A percentile compares a stretch with the other conserved stretches of the same genome.
phyloP scores from a whole-genome alignment of 1,284 basidiomycete species.

The Singerocomus inundabilis region DNA sequence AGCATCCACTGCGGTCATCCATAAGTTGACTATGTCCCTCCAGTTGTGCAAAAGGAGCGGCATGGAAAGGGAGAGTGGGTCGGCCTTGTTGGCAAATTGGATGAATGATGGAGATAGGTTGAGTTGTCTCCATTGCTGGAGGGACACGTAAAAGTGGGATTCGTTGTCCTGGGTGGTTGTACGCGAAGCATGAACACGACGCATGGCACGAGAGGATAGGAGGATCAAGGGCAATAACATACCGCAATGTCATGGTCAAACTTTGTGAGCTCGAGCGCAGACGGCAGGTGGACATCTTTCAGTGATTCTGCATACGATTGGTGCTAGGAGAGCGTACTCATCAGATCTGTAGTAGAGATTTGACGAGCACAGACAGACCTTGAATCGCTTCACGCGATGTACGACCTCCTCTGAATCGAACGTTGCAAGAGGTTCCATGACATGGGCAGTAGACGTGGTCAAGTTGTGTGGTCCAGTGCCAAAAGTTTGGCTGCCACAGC shows the following conservation, averaged over 20 bases:
- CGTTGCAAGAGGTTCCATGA: conserved; percentile 14
- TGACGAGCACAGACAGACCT: conserved; percentile 29
- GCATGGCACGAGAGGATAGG: not conserved
- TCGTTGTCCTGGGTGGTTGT: conserved; percentile 55
- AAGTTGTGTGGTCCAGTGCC: not conserved
- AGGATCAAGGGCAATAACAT: conserved; percentile 14
- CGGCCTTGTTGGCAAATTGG: conserved; percentile 59
- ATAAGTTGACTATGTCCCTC: conserved; percentile 60
- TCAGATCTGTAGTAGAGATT: not conserved
- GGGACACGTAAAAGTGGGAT: conserved; percentile 68
- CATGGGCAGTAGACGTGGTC: not conserved
- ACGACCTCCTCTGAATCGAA: conserved; percentile 25
- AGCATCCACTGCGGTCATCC: conserved; percentile 52
- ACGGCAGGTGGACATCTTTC: conserved; percentile 70
- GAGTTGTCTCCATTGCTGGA: conserved; percentile 74
- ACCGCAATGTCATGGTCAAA: conserved; percentile 64
- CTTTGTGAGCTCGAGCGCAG: conserved; percentile 54
- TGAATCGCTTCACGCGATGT: conserved; percentile 44
- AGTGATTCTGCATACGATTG: conserved; percentile 69
- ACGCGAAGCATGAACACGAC: conserved; percentile 1
- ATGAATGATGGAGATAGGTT: conserved; percentile 80
- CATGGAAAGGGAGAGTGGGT: conserved; percentile 70
- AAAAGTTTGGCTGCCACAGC: not conserved
- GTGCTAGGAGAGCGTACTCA: conserved; percentile 42
- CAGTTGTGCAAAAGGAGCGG: conserved; percentile 82